Base-by-base conservation (phyloP, 495 filamentous ascomycete species). In the Lasiosphaeria hispida region DNA sequence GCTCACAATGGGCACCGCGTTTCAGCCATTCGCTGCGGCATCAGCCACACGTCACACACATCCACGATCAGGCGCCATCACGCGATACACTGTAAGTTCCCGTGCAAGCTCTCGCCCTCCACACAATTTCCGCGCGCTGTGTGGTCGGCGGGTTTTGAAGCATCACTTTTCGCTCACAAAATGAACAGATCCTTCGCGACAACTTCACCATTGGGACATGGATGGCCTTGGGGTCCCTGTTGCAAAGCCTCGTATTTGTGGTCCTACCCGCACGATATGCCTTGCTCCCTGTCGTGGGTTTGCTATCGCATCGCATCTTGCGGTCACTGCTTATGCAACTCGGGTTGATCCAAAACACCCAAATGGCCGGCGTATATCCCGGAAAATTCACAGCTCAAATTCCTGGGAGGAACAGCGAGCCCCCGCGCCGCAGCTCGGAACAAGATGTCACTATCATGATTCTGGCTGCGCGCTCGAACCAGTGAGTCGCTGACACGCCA, bases 151-250 rank as follows among this genome's bases (percentile, higher is more conserved):
- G n/a, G n/a, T n/a, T n/a, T n/a, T n/a, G n/a, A n/a, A n/a, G n/a
- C 23, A 30, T 30, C 2, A 30, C 23, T 2, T 2, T 5, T 30
- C 5, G 5, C 23, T 30, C 23, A 30, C 23, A 30, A 47, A 30
- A 47, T 47, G 17, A 5, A 36, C 13, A 71, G 9, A 63, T 63
- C 39, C 44, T 72, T 2, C 70, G 72, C 36, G 74, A 74, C 36
- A 51, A 70, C 38, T 79, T 59, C 35, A 35, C 10, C 23, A 58
- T 67, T 33, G 47, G 63, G 18, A 60, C 58, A 14, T 60, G 51
- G 58, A 11, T 60, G 4, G 52, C 53, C 3, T 11, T 60, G 0
- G 58, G 57, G 10, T 23, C 57, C 1, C 4, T 59, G 14, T 7
- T 48, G 10, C 57, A 59, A 35, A 38, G 48, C 14, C 14, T 59